Base-by-base conservation (phyloP, 306 rosid genomes). In the Senna siamea region DNA sequence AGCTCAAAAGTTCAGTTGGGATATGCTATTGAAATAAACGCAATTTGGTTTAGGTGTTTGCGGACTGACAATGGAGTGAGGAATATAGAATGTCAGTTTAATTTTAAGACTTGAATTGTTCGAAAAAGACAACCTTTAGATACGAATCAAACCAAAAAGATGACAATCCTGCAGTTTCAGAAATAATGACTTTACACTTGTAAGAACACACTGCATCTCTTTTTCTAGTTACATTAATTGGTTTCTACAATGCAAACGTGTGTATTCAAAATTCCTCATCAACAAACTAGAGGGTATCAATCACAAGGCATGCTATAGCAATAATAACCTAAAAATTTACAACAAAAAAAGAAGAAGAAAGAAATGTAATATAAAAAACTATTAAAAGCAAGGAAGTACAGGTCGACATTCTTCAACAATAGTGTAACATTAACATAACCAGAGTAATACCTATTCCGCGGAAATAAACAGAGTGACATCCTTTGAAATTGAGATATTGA, bases 381-480 rank as follows among this genome's bases (percentile, higher is more conserved):
- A 41, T 46, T 17, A 73, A 35, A 63, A 7, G 38, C 38, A 64
- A 43, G 23, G 34, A 35, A 15, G 66, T 81, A 70, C 28, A 69
- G 51, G 46, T 32, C 4, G 35, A 65, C 63, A 41, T 53, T 64
- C 44, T 70, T 70, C 50, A 43, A 70, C n/a, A 26, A 34, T 38
- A 62, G 20, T 23, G 44, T 38, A 28, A 7, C 44, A 5, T 32
- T 5, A 37, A 60, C 19, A 44, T 10, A 30, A 71, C 23, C 17
- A 81, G 22, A 62, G 50, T 65, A 58, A 43, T 9, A 66, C 18
- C 19, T 37, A 32, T 56, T 63, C 5, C 7, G 8, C 17, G 19
- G 23, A 54, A 65, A 69, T 61, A 67, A 17, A n/a, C n/a, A 50
- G 75, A 19, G 60, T 48, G 61, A 12, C 62, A 63, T 28, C 38